Evolutionary conservation across 148 eudicot species (phyloP), one percentile per base, ranked within the genome.

Genomic region (Dianthus caryophyllus): DNA sequence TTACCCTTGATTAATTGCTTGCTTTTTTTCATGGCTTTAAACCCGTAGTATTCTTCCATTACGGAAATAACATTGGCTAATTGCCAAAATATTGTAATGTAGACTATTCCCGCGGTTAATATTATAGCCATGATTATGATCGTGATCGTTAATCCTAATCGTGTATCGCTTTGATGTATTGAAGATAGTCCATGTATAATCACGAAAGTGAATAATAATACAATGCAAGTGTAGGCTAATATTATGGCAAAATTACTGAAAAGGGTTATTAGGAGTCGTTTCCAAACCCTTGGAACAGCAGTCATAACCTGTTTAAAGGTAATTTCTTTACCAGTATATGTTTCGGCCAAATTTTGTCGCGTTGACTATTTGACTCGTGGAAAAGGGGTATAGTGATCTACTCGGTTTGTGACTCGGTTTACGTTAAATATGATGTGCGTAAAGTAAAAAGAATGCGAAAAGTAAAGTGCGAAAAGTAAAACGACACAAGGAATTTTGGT

Each of bases 21-120:
- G 66, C 95, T 80, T 76, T 88, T 86, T 48, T 65, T 41, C 76
- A 85, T 69, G 21, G 84, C 82, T 64, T 71, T 33, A n/a, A 82
- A 29, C 41, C 86, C 89, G 14, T 55, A 71, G 10, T 1, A 36
- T 12, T 70, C 70, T 57, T 85, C 89, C 65, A 78, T 39, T 2
- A 85, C 79, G 1, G 89, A 82, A 33, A 80, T 60, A 7, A 74
- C 79, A 20, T 73, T 64, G 0, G 82, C 82, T 48, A 85, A 38
- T 41, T 78, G 82, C 89, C 86, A 85, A 26, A 68, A 49, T 12
- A 77, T 49, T 4, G 70, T 61, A 2, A 73, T 29, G 38, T 75
- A 79, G 0, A 73, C 57, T 0, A 80, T 41, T 0, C 79, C 82
- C 18, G 58, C 38, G 14, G 61, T 75, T 36, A 66, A 27, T 63